A percentile compares a stretch with the other conserved stretches of the same genome.
phyloP scores from a whole-genome alignment of 176 grass and related monocot species.

The Carex scoparia region DNA sequence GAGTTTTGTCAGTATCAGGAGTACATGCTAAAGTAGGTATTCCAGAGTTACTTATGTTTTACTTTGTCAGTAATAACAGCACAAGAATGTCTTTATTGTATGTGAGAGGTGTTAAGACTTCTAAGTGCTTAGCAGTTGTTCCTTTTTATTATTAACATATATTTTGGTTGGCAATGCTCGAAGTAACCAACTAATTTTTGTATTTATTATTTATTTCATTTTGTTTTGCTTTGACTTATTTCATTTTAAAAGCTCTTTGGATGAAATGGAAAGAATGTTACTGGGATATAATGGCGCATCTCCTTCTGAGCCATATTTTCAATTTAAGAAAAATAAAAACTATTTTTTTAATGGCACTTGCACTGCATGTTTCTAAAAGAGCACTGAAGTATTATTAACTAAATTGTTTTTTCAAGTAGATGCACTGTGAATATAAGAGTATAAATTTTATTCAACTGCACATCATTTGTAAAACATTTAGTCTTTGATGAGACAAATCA shows the following conservation, averaged over 20 bases:
- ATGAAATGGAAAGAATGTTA: not conserved
- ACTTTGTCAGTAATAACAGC: not conserved
- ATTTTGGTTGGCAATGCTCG: not conserved
- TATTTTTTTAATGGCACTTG: not conserved
- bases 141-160: not conserved
- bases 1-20: conserved; percentile 5
- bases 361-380: not conserved
- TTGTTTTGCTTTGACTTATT: not conserved
- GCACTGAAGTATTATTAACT: not conserved
- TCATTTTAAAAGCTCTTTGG: not conserved
- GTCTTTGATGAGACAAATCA: not conserved
- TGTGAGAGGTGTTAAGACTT: not conserved
- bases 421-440: not conserved
- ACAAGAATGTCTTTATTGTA: not conserved
- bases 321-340: not conserved
- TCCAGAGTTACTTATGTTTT: not conserved
- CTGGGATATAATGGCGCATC: not conserved
- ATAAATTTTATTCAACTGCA: not conserved
- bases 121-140: not conserved
- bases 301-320: not conserved
- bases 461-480: not conserved
- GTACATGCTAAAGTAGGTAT: not conserved
- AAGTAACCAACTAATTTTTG: not conserved
- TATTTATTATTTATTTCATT: not conserved
- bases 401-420: not conserved